A percentile compares a stretch with the other conserved stretches of the same genome.
phyloP scores from a whole-genome alignment of 768 basidiomycete species.

The Tephrocybe sp. region DNA sequence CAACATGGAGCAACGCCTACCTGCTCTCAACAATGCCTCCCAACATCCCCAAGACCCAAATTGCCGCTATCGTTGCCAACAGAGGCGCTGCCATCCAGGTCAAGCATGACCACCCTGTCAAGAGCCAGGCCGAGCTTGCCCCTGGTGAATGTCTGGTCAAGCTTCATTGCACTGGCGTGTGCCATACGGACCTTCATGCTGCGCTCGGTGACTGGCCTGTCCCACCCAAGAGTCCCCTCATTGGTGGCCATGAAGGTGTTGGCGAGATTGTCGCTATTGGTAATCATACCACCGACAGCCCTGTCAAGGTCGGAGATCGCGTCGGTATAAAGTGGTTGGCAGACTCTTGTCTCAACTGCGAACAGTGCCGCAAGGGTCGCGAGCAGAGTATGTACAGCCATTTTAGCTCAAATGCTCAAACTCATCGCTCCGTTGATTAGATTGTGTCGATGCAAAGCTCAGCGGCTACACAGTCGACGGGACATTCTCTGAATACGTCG shows the following conservation, averaged over 20 bases:
- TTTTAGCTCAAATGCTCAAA: background rate
- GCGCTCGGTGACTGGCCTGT: constrained; percentile 81
- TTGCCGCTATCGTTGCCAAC: constrained; percentile 40
- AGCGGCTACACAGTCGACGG: constrained; percentile 80
- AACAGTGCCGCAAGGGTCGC: constrained; percentile 71
- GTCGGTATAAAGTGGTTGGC: constrained; percentile 87
- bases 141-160: constrained; percentile 78
- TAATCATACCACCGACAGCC: constrained; percentile 52
- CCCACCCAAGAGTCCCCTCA: constrained; percentile 59
- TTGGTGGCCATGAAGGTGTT: constrained; percentile 87
- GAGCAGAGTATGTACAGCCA: constrained; percentile 62
- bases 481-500: constrained; percentile 71
- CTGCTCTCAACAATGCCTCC: constrained; percentile 7
- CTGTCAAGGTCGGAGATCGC: constrained; percentile 73
- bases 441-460: constrained; percentile 57
- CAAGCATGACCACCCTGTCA: constrained; percentile 54
- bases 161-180: constrained; percentile 78
- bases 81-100: constrained; percentile 35
- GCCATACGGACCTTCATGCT: constrained; percentile 83
- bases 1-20: too few species aligned
- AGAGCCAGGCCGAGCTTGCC: constrained; percentile 49
- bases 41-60: constrained; percentile 39
- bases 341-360: constrained; percentile 70
- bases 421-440: constrained; percentile 26
- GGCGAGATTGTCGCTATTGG: constrained; percentile 82